phyloP scores from a whole-genome alignment of 2,329 filamentous ascomycete genomes.

The Sarocladium strictum region DNA sequence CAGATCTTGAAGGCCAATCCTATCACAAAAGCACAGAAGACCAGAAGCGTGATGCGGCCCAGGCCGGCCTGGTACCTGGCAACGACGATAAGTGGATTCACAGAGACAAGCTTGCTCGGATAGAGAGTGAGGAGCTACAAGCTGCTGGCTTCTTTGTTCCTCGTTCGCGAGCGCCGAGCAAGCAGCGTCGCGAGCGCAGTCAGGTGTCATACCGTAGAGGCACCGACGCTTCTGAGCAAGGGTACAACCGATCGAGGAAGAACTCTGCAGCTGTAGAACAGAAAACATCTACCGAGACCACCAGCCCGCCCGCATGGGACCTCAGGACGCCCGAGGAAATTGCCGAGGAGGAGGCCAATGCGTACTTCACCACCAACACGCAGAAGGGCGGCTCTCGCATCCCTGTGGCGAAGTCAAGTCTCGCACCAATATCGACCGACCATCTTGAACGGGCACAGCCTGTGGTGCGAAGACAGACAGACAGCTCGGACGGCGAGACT shows the following conservation, averaged over 20 bases:
- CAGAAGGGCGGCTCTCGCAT: slow-evolving; percentile 71
- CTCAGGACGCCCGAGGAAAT: slow-evolving; percentile 73
- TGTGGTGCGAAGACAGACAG: slow-evolving; percentile 53
- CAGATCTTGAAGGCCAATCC: slow-evolving; percentile 6
- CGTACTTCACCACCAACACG: slow-evolving; percentile 41
- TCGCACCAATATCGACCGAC: slow-evolving; percentile 65
- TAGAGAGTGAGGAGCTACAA: slow-evolving; percentile 75
- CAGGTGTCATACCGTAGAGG: slow-evolving; percentile 28
- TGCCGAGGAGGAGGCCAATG: slow-evolving; percentile 49
- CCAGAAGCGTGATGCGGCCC: slow-evolving; percentile 19
- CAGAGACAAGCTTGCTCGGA: slow-evolving; percentile 74
- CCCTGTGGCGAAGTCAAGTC: slow-evolving; percentile 75
- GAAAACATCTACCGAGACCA: slow-evolving; percentile 28
- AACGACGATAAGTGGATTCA: slow-evolving; percentile 77
- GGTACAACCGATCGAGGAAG: slow-evolving; percentile 31
- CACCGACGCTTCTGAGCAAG: slow-evolving; percentile 25
- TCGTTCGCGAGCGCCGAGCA: slow-evolving; percentile 46
- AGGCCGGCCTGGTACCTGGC: slow-evolving; percentile 24
- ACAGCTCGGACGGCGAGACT: slow-evolving; percentile 50
- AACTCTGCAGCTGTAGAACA: slow-evolving; percentile 37
- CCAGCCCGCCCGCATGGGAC: slow-evolving; percentile 60
- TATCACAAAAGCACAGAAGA: slow-evolving; percentile 20
- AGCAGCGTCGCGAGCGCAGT: slow-evolving; percentile 32
- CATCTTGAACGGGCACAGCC: slow-evolving; percentile 70
- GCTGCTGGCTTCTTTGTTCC: slow-evolving; percentile 66